These are phyloP conservation scores for Penium margaritaceum DNA, from an alignment of 139 green algal genomes.

Conservation along the genomic window DNA sequence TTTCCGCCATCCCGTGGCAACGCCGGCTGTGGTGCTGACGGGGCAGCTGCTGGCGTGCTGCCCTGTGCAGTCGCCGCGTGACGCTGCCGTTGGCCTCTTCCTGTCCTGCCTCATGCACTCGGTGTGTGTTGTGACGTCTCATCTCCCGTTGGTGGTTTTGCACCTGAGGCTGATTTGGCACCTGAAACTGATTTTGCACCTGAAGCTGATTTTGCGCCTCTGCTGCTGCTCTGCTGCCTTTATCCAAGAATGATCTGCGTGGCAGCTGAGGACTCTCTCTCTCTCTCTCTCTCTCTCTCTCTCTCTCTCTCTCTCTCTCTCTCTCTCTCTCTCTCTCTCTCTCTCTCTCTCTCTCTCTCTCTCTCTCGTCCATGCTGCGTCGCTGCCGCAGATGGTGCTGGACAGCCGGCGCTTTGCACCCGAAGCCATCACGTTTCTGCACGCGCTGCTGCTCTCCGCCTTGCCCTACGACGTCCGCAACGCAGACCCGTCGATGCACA, in stretches of 20 bases:
- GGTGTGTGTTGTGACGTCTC: conserved; percentile 30
- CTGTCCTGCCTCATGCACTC: conserved; percentile 4
- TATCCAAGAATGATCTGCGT: too few relatives aligned
- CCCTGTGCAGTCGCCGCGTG: conserved; percentile 45
- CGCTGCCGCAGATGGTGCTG: conserved; percentile 30
- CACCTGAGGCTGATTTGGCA: too few relatives aligned
- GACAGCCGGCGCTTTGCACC: conserved; percentile 30
- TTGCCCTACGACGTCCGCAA: too few relatives aligned
- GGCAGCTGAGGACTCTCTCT: not conserved
- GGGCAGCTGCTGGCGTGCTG: conserved; percentile 49
- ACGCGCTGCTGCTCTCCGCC: conserved; percentile 47
- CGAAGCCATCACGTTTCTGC: conserved; percentile 21
- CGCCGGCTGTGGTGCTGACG: conserved; percentile 61
- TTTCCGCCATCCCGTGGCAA: conserved; percentile 72
- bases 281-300: not conserved
- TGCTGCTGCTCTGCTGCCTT: too few relatives aligned
- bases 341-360: conserved; percentile 1
- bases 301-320: conserved; percentile 4
- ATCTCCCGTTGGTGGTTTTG: too few relatives aligned
- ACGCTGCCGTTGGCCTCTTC: conserved; percentile 48
- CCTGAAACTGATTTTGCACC: too few relatives aligned
- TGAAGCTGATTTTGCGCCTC: too few relatives aligned
- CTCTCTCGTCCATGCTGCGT: too few relatives aligned
- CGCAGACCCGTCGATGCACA: too few relatives aligned
- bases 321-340: not conserved